These are phyloP conservation scores for Populus simonii DNA, from an alignment of 345 rosid genomes.

Conservation along the genomic window DNA sequence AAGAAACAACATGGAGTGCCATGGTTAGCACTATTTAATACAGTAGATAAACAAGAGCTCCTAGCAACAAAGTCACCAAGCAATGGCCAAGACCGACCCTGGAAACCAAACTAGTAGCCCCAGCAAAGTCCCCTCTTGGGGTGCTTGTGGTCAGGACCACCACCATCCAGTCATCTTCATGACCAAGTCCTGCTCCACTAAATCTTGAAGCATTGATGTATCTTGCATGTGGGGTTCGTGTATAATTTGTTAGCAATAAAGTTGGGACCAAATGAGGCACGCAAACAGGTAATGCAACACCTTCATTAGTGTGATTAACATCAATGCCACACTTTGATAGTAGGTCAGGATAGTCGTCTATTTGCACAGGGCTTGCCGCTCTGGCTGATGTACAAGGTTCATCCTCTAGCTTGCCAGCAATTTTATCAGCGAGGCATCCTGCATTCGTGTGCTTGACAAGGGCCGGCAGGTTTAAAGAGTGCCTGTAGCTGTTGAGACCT, in stretches of 20 bases:
- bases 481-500: constrained; percentile 36
- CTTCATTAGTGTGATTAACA: constrained; percentile 49
- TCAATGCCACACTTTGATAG: constrained; percentile 58
- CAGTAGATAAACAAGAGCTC: constrained; percentile 8
- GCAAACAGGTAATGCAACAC: constrained; percentile 60
- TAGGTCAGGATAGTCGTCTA: constrained; percentile 37
- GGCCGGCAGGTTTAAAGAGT: constrained; percentile 36
- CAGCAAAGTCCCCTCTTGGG: constrained; percentile 46
- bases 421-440: constrained; percentile 53
- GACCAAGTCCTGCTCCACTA: constrained; percentile 59
- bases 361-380: constrained; percentile 21
- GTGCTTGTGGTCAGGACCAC: constrained; percentile 47
- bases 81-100: constrained; percentile 13
- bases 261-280: constrained; percentile 57
- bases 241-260: constrained; percentile 64
- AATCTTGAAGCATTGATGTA: constrained; percentile 58
- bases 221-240: constrained; percentile 44
- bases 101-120: constrained; percentile 14
- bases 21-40: background rate
- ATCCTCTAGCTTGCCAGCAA: constrained; percentile 51
- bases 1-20: background rate
- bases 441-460: constrained; percentile 58
- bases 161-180: constrained; percentile 81
- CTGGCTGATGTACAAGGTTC: constrained; percentile 44
- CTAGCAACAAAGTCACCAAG: constrained; percentile 14